Conservation (phyloP, 2,329 filamentous ascomycete genomes). For the Xylaria arbuscula region DNA sequence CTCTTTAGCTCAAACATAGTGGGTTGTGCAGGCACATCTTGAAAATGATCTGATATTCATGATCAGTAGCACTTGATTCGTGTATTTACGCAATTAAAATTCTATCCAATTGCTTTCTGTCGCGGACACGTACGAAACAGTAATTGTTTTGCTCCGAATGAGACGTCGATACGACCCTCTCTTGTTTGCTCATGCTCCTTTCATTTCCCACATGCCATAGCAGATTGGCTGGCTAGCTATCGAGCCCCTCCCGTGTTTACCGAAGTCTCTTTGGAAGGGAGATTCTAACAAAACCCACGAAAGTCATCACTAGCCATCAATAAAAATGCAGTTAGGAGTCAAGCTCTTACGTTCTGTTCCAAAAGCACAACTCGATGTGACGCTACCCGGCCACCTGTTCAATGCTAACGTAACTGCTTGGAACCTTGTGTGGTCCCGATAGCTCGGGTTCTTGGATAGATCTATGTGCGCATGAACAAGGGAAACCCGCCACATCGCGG, state of each 20-base stretch:
- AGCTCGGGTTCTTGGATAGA: conserved; percentile 35
- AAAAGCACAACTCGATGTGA: conserved; percentile 9
- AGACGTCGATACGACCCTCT: conserved; percentile 30
- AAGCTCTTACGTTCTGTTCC: conserved; percentile 5
- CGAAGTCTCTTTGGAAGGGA: background rate
- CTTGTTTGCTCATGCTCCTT: conserved; percentile 36
- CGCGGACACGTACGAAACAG: conserved; percentile 31
- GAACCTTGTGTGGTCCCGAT: conserved; percentile 31
- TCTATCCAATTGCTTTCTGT: conserved; percentile 25
- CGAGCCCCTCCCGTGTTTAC: conserved; percentile 21
- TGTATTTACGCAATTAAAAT: conserved; percentile 24
- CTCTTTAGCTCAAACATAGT: conserved; percentile 20
- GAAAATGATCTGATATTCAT: conserved; percentile 34
- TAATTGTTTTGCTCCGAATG: conserved; percentile 32
- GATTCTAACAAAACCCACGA: conserved; percentile 6
- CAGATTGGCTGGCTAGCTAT: conserved; percentile 9
- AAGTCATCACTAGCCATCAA: background rate
- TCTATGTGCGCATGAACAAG: conserved; percentile 37
- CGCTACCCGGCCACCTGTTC: conserved; percentile 23
- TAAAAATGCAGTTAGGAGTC: background rate
- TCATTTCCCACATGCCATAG: conserved; percentile 33
- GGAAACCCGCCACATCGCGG: conserved; percentile 37
- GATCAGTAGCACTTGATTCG: conserved; percentile 29
- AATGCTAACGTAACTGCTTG: conserved; percentile 29
- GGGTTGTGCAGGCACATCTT: conserved; percentile 19